Evolutionary conservation across 768 basidiomycete genomes (phyloP), one percentile per base, ranked within the genome.

Genomic region (Sarcodon aspratus): DNA sequence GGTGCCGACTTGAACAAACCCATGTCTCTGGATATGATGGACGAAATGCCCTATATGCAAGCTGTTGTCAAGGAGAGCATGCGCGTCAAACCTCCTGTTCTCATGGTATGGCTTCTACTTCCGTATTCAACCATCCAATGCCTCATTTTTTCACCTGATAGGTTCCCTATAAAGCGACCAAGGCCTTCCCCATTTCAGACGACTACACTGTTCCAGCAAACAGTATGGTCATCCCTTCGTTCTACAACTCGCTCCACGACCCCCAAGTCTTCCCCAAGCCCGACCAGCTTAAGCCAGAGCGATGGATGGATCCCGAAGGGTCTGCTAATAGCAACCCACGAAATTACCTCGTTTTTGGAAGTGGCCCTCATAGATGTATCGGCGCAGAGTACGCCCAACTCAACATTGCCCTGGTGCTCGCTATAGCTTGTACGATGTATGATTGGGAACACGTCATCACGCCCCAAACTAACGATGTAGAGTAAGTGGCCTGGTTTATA

Each of bases 281-380:
- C 10, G 87, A 93, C 34, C 61, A 64, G 44, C 82, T 97, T 65
- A 51, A 70, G 11, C 96, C 96, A 7, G 94, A 97, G 60, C 82
- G 96, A 50, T 99, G 93, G 92, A 72, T 99, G 45, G 88, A 95
- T 59, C 74, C 83, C 32, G 64, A 79, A n/a, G 75, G 80, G 53
- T 66, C 74, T 12, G 93, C 95, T 46, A 85, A 85, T 63, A 66
- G 73, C 48, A 87, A 88, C 63, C 92, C 95, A 36, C 84, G 88
- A 68, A 96, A 98, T 69, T 99, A 90, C 64, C 80, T 99, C 53
- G 89, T 97, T 31, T 98, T 92, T 64, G 95, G 96, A 37, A 81
- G 80, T 53, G 94, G 94, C 6, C 92, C 93, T 47, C 92, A 97
- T 68, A 78, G 80, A 55, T 94, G 92, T 65, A 91, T 96, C 52